Evolutionary conservation across 768 basidiomycete species (phyloP).

Genomic region (Lentinula boryana): DNA sequence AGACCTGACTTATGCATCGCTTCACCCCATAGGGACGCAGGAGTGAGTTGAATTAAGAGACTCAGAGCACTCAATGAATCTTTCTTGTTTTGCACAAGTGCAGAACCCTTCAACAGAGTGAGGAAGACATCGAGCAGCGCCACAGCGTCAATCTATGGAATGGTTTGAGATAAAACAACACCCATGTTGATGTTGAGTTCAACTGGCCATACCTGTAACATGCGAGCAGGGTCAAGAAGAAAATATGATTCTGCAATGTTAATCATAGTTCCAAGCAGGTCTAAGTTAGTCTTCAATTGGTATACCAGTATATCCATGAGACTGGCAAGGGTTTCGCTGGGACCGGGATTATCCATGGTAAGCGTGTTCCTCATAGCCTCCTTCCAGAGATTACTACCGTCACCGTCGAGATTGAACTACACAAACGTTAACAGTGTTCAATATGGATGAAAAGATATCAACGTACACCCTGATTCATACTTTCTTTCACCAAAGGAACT

Average conservation of each 20-base stretch:
- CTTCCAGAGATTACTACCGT: conserved; percentile 73
- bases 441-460: not conserved
- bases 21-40: conserved; percentile 63
- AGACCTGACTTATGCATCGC: conserved; percentile 70
- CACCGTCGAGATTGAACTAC: conserved; percentile 72
- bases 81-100: conserved; percentile 50
- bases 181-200: too few relatives aligned
- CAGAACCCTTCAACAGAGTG: conserved; percentile 41
- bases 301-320: conserved; percentile 59
- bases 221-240: conserved; percentile 54
- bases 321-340: conserved; percentile 47
- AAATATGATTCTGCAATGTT: conserved; percentile 73
- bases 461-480: conserved; percentile 51
- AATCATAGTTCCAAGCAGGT: conserved; percentile 64
- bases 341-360: conserved; percentile 40
- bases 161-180: not conserved
- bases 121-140: conserved; percentile 55
- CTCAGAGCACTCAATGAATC: conserved; percentile 56
- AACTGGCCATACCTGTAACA: conserved; percentile 51
- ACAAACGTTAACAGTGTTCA: conserved; percentile 9
- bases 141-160: conserved; percentile 41
- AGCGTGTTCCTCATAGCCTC: conserved; percentile 61
- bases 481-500: conserved; percentile 59
- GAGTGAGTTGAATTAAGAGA: conserved; percentile 58
- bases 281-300: conserved; percentile 64